phyloP scores from a whole-genome alignment of 2,329 filamentous ascomycete genomes.

The Cercospora janseana region DNA sequence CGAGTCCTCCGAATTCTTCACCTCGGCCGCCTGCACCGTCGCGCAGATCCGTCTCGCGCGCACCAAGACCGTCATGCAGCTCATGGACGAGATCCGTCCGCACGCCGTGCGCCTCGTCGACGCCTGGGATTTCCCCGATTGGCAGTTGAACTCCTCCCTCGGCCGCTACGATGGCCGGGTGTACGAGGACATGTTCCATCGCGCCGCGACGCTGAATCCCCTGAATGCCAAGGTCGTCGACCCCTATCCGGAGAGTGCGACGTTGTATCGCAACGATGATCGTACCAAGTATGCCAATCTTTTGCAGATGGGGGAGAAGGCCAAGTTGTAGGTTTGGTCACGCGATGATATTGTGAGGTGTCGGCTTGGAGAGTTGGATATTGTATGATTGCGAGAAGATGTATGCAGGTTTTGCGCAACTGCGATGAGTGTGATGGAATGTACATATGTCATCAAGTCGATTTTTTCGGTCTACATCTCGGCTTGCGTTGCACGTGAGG shows the following conservation, averaged over 20 bases:
- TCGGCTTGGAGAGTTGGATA: background rate
- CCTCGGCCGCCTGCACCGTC: conserved; percentile 65
- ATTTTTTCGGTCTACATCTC: too few species aligned
- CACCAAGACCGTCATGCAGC: conserved; percentile 65
- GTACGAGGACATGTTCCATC: conserved; percentile 73
- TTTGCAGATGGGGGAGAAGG: conserved; percentile 41
- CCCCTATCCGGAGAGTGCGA: conserved; percentile 64
- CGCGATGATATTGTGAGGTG: background rate
- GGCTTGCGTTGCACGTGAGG: too few species aligned
- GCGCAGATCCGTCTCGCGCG: conserved; percentile 69
- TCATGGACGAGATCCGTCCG: conserved; percentile 69
- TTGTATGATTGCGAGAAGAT: background rate
- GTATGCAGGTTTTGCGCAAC: background rate
- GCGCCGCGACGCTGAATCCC: conserved; percentile 70
- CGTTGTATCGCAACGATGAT: conserved; percentile 61
- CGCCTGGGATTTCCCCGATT: conserved; percentile 74
- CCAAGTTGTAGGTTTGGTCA: conserved; percentile 7
- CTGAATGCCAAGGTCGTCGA: conserved; percentile 70
- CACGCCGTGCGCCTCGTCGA: conserved; percentile 71
- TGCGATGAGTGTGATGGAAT: too few species aligned
- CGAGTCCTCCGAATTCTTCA: conserved; percentile 71
- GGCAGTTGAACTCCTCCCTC: conserved; percentile 70
- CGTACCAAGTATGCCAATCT: conserved; percentile 29
- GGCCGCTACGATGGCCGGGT: conserved; percentile 72
- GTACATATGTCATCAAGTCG: too few species aligned